phyloP scores from a whole-genome alignment of 345 rosid genomes.

The Moringa oleifera region DNA sequence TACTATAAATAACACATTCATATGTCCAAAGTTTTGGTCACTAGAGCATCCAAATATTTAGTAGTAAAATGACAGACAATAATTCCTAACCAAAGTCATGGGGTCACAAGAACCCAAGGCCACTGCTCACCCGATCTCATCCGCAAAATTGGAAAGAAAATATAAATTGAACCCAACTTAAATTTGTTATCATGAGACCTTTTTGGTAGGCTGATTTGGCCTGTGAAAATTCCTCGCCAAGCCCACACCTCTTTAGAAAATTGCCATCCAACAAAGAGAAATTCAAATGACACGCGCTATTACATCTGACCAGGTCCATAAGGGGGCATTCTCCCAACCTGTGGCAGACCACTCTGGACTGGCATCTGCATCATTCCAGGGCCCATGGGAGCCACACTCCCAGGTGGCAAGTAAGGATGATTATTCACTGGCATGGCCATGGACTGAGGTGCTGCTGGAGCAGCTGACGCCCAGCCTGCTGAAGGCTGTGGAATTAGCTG shows the following conservation, averaged over 20 bases:
- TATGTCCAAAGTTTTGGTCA: too few relatives aligned
- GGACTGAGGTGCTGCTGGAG: conserved; percentile 42
- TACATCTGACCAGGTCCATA: conserved; percentile 38
- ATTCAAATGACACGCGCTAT: conserved; percentile 8
- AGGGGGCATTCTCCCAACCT: conserved; percentile 31
- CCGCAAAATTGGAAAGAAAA: background rate
- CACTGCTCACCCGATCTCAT: background rate
- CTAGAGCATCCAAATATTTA: too few relatives aligned
- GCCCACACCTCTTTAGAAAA: background rate
- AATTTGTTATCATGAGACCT: too few relatives aligned
- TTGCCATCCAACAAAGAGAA: background rate
- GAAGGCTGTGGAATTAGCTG: conserved; percentile 55
- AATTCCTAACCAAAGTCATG: too few relatives aligned
- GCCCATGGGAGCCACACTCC: conserved; percentile 38
- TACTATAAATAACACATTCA: too few relatives aligned
- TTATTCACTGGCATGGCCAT: conserved; percentile 47
- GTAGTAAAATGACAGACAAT: too few relatives aligned
- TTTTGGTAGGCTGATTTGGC: background rate
- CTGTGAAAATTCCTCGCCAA: background rate
- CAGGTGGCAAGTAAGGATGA: conserved; percentile 51
- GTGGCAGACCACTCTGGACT: conserved; percentile 30
- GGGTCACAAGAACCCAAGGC: background rate
- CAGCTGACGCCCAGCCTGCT: conserved; percentile 59
- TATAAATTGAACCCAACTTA: too few relatives aligned
- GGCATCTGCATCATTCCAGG: conserved; percentile 57